A percentile compares a stretch with the other conserved stretches of the same genome.
Evolutionary conservation across 805 yeast species (phyloP).

Genomic region (Saccharomycopsis fermentans): DNA sequence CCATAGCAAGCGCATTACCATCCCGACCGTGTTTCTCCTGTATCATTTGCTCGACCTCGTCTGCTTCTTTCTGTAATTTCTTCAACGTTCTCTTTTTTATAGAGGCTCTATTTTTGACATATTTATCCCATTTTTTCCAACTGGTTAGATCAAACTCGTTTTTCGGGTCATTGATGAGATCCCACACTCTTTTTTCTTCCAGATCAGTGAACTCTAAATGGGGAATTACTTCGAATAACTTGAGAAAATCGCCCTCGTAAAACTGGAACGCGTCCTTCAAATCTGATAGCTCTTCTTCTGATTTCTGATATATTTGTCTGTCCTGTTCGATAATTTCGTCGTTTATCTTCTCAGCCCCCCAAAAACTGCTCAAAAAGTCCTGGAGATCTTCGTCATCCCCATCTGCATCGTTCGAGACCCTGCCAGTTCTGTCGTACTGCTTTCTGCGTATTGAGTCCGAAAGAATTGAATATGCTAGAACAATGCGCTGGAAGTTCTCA

Average conservation of each 20-base stretch:
- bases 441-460: constrained; percentile 46
- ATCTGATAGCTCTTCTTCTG: constrained; percentile 52
- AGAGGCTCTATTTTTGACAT: constrained; percentile 38
- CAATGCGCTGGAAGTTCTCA: constrained; percentile 52
- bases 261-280: constrained; percentile 47
- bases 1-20: constrained; percentile 21
- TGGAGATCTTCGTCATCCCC: constrained; percentile 49
- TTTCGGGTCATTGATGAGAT: constrained; percentile 35
- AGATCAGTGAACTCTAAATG: constrained; percentile 54
- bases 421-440: constrained; percentile 64
- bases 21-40: constrained; percentile 30
- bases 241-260: constrained; percentile 58
- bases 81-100: constrained; percentile 40
- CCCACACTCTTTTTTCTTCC: constrained; percentile 54
- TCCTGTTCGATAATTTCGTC: constrained; percentile 65
- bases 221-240: constrained; percentile 64
- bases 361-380: neutral
- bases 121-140: constrained; percentile 39
- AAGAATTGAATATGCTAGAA: constrained; percentile 63
- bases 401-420: constrained; percentile 32
- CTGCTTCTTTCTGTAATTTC: constrained; percentile 51
- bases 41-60: constrained; percentile 43
- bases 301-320: constrained; percentile 48
- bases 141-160: constrained; percentile 18
- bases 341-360: constrained; percentile 28